A percentile compares a stretch with the other conserved stretches of the same genome.
Conservation (phyloP, 225 moss, liverwort and hornwort genomes). For the Polytrichum commune region DNA sequence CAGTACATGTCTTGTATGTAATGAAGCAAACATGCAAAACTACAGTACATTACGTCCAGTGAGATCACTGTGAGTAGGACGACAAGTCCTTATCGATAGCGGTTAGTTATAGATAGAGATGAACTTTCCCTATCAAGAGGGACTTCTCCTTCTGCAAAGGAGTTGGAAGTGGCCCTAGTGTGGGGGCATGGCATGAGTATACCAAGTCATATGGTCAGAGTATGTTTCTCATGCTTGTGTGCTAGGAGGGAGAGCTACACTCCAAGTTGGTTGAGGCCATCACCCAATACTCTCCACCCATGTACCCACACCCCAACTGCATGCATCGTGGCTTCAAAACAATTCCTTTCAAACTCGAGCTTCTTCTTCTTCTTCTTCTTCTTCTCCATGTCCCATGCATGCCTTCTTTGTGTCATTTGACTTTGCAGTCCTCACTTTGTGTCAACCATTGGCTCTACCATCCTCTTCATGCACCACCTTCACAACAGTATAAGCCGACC, state of each 20-base stretch:
- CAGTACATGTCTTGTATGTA: no score
- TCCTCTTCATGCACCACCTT: no score
- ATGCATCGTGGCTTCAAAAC: conserved; percentile 39
- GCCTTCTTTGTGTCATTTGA: conserved; percentile 66
- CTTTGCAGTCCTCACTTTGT: conserved; percentile 70
- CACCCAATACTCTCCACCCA: conserved; percentile 58
- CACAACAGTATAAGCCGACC: conserved; percentile 26
- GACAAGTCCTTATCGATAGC: no score
- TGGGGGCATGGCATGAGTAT: background rate
- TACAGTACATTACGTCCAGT: no score
- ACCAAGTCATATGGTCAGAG: background rate
- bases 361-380: conserved; percentile 45
- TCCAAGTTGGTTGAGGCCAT: conserved; percentile 63
- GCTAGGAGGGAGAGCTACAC: conserved; percentile 45
- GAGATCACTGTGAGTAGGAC: no score
- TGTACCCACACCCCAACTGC: conserved; percentile 59
- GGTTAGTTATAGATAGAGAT: no score
- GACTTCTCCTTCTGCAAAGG: no score
- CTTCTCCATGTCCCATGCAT: conserved; percentile 44
- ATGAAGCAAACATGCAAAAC: no score
- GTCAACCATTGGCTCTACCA: no score
- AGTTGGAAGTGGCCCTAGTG: no score
- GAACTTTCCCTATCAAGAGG: no score
- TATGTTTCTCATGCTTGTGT: conserved; percentile 16
- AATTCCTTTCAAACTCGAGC: conserved; percentile 49